These are phyloP conservation scores for Niebla homalea DNA, from an alignment of 495 filamentous ascomycete species.

Conservation along the genomic window DNA sequence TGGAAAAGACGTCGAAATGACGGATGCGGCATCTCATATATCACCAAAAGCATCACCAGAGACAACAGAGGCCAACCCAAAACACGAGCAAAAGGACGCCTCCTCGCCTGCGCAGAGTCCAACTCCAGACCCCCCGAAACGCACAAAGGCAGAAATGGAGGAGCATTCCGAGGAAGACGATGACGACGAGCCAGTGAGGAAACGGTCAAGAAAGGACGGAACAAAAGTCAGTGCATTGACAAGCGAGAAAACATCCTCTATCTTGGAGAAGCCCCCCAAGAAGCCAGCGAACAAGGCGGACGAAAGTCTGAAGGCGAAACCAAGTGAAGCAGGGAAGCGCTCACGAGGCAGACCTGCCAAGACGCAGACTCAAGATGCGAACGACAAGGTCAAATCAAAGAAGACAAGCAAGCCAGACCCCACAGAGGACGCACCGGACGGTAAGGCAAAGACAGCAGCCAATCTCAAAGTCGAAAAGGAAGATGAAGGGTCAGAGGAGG, in stretches of 20 bases:
- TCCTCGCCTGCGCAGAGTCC: too few species aligned
- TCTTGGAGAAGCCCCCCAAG: background rate
- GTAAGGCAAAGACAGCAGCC: background rate
- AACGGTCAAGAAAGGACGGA: conserved; percentile 45
- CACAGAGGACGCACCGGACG: background rate
- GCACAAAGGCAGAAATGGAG: background rate
- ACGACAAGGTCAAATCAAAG: background rate
- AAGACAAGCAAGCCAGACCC: background rate
- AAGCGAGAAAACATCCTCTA: background rate
- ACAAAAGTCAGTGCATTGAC: conserved; percentile 12
- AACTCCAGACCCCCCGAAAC: background rate
- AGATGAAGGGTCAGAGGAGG: conserved; percentile 15
- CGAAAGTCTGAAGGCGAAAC: background rate
- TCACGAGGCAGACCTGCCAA: too few species aligned
- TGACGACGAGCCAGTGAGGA: conserved; percentile 29
- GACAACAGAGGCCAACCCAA: background rate
- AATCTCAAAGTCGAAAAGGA: background rate
- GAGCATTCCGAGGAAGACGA: conserved; percentile 23
- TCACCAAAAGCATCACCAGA: too few species aligned
- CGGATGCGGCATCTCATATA: too few species aligned
- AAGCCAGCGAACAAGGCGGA: background rate
- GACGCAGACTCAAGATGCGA: background rate
- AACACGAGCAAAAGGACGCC: background rate
- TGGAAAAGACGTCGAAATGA: background rate
- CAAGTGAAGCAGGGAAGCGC: background rate